Conservation (phyloP, 768 basidiomycete genomes). For the Termitomyces sp. region DNA sequence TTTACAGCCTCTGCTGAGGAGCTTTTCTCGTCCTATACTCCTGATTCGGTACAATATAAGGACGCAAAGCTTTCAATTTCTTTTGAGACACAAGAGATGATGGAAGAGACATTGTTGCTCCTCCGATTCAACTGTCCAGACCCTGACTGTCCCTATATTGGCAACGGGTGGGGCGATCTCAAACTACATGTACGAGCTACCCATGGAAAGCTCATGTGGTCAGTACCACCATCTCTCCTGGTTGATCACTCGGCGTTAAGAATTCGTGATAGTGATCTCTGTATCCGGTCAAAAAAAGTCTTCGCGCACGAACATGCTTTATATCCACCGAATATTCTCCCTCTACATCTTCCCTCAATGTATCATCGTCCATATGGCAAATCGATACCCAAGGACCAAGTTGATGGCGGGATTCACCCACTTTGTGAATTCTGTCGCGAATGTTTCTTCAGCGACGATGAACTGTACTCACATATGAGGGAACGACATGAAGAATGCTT, state of each 20-base stretch:
- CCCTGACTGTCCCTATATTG: conserved; percentile 75
- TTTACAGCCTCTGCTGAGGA: conserved; percentile 65
- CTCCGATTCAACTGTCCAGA: conserved; percentile 95
- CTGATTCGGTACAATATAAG: conserved; percentile 52
- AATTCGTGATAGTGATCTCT: conserved; percentile 65
- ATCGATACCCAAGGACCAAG: conserved; percentile 39
- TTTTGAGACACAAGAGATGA: conserved; percentile 90
- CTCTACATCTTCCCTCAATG: conserved; percentile 74
- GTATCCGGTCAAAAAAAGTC: conserved; percentile 85
- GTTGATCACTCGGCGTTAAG: not conserved
- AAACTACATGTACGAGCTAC: conserved; percentile 74
- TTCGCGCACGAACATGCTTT: conserved; percentile 93
- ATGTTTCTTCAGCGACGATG: conserved; percentile 91
- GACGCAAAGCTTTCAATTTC: conserved; percentile 70
- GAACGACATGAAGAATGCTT: conserved; percentile 96
- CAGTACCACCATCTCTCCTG: conserved; percentile 16
- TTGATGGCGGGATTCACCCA: conserved; percentile 72
- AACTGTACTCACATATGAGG: conserved; percentile 90
- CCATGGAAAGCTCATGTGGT: conserved; percentile 85
- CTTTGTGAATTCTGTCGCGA: conserved; percentile 88
- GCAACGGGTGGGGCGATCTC: conserved; percentile 84
- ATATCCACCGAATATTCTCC: conserved; percentile 58
- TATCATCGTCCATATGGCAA: conserved; percentile 34
- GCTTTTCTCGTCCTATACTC: conserved; percentile 52
- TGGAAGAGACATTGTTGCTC: conserved; percentile 89